phyloP scores from a whole-genome alignment of 768 basidiomycete genomes.

The Hygrophoropsis aurantiaca region DNA sequence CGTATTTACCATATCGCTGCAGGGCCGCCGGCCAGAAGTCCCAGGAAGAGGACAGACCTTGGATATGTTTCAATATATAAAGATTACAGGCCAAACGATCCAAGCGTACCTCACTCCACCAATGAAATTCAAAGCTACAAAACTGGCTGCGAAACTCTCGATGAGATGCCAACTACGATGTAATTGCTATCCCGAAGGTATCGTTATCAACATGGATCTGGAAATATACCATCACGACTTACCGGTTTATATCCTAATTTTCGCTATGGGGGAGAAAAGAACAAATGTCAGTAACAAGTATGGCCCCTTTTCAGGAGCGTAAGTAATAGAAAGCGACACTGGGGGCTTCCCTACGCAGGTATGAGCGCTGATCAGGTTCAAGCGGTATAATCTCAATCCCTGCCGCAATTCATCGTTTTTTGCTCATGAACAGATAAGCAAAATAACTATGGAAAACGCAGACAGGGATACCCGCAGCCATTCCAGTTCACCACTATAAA shows the following conservation, averaged over 20 bases:
- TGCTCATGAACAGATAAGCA: constrained; percentile 20
- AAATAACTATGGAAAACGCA: constrained; percentile 26
- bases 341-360: constrained; percentile 98
- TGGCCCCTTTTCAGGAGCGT: constrained; percentile 40
- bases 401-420: constrained; percentile 31
- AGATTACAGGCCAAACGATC: neutral
- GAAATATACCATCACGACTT: constrained; percentile 3
- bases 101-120: constrained; percentile 70
- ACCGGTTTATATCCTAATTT: constrained; percentile 82
- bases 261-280: constrained; percentile 45
- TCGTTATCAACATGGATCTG: constrained; percentile 2
- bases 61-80: constrained; percentile 5
- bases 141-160: constrained; percentile 87
- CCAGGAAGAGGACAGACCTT: constrained; percentile 79
- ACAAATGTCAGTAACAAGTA: constrained; percentile 49
- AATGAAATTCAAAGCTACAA: constrained; percentile 88
- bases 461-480: constrained; percentile 90
- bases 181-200: constrained; percentile 55
- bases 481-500: constrained; percentile 64
- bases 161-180: constrained; percentile 83
- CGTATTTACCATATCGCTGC: constrained; percentile 72
- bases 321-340: constrained; percentile 56
- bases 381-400: constrained; percentile 97
- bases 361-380: constrained; percentile 96
- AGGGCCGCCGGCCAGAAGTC: constrained; percentile 82